A percentile compares a stretch with the other conserved stretches of the same genome.
Conservation (phyloP, 2,329 filamentous ascomycete genomes). For the Neofusicoccum cordaticola region DNA sequence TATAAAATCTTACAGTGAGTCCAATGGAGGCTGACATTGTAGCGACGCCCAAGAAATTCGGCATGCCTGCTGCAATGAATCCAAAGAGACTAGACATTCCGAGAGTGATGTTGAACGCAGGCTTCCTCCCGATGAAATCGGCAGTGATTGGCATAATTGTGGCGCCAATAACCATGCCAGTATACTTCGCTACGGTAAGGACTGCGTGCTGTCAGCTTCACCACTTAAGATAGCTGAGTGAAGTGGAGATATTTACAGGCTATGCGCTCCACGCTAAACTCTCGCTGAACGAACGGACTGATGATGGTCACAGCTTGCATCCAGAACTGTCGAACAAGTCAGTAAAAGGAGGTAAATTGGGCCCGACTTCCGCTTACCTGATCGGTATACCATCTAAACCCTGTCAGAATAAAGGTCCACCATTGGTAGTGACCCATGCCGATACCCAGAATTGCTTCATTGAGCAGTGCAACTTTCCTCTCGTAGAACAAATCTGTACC, state of each 20-base stretch:
- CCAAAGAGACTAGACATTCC: not conserved
- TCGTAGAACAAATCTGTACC: conserved; percentile 13
- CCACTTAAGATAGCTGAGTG: conserved; percentile 19
- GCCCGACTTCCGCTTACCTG: not conserved
- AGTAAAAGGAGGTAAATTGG: too few relatives aligned
- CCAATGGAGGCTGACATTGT: not conserved
- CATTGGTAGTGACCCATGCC: conserved; percentile 19
- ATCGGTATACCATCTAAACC: conserved; percentile 20
- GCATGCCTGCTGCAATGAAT: not conserved
- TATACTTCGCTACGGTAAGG: not conserved
- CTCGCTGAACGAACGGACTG: not conserved
- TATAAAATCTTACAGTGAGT: not conserved
- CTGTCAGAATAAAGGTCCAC: conserved; percentile 12
- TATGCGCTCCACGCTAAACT: conserved; percentile 24
- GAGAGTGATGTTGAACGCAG: not conserved
- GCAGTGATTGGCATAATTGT: not conserved
- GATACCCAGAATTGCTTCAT: conserved; percentile 17
- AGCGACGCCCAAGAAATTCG: not conserved
- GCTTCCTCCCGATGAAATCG: not conserved
- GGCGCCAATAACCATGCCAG: not conserved
- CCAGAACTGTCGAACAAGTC: not conserved
- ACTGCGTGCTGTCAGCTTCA: not conserved
- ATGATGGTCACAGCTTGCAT: conserved; percentile 1
- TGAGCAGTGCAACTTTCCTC: conserved; percentile 18
- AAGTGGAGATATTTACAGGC: conserved; percentile 26